phyloP scores from a whole-genome alignment of 345 rosid genomes.

The Murraya koenigii region DNA sequence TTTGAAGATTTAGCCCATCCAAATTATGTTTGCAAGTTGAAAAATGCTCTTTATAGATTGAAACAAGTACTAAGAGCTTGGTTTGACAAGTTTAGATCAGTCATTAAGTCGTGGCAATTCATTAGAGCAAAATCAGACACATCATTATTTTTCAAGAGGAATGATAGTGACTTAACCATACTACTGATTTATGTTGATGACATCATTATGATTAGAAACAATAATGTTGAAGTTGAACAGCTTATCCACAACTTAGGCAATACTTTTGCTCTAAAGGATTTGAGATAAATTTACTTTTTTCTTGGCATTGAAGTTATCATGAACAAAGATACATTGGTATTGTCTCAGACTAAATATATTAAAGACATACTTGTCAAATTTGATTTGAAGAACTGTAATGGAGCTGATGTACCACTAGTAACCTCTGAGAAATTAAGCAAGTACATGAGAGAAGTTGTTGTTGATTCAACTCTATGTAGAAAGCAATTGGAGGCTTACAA shows the following conservation, averaged over 20 bases:
- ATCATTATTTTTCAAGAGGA: not conserved
- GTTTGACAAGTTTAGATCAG: not conserved
- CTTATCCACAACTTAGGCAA: accelerated
- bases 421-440: not conserved
- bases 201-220: not conserved
- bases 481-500: not conserved
- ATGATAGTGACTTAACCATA: not conserved
- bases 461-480: not conserved
- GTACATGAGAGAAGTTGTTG: accelerated
- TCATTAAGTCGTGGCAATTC: not conserved
- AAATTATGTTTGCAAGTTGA: not conserved
- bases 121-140: not conserved
- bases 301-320: too few relatives aligned
- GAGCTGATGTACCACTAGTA: not conserved
- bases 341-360: too few relatives aligned
- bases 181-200: not conserved
- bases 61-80: not conserved
- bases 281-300: not conserved
- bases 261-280: not conserved
- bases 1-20: not conserved
- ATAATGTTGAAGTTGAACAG: not conserved
- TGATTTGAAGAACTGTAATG: not conserved
- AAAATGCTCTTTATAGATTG: not conserved
- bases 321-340: not conserved
- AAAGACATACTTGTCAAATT: too few relatives aligned